Base-by-base conservation (phyloP, 495 filamentous ascomycete genomes). In the Poronia punctata region DNA sequence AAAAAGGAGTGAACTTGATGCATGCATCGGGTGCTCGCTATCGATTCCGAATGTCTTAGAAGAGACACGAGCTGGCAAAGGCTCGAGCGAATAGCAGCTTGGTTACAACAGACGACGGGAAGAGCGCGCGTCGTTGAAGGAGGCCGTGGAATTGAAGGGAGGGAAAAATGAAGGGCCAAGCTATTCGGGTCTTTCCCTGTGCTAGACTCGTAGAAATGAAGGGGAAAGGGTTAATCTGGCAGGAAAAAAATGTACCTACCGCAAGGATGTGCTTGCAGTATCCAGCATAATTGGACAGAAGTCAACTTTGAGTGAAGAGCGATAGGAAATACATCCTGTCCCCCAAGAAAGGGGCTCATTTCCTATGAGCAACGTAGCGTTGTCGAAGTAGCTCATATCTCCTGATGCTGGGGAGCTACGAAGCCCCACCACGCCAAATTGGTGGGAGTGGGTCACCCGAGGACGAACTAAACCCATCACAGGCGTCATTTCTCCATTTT, bases 1-100 rank as follows among this genome's bases (percentile, higher is more conserved):
- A 24, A 35, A 46, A 43, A 46, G 37, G 43, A 46, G 36, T 28
- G 43, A n/a, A 40, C 23, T 28, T 46, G 43, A 46, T 46, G 43
- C 43, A 40, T 20, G 43, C 43, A 46, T 46, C 43, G 43, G 43
- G 37, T 35, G 30, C 27, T 24, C n/a, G 23, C 34, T 45, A 26
- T 38, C 27, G 42, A 12, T 10, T 29, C 19, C 24, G 21, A 22
- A 35, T 28, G 42, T 28, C 34, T 32, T 31, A 28, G 26, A 19
- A 16, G 22, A 17, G 24, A 44, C 9, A 31, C 11, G 16, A 27
- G 42, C 42, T 38, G 16, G 35, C 42, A 38, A 16, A 20, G 42
- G 35, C 35, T 38, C 25, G 19, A 11, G 42, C n/a, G 28, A 23
- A 19, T 5, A 14, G 18, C 26, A 33, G 29, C 8, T n/a, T 2